Percentiles rank a stretch among this genome's conserved stretches.
phyloP scores from a whole-genome alignment of 2,329 filamentous ascomycete species.

The Diplocarpon mali region DNA sequence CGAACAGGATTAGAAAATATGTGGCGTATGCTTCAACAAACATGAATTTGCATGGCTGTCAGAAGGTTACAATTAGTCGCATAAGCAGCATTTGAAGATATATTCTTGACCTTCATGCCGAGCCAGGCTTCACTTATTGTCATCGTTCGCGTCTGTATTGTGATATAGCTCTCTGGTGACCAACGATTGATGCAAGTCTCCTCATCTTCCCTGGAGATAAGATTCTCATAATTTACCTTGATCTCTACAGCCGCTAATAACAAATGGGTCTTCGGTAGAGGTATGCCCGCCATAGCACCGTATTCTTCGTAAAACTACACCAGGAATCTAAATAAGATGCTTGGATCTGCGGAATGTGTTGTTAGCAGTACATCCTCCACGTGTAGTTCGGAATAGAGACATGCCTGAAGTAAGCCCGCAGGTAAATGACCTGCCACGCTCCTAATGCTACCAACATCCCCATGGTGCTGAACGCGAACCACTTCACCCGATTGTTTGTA shows the following conservation, averaged over 20 bases:
- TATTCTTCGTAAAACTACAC: background rate
- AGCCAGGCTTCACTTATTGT: too few species aligned
- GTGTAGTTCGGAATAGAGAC: constrained; percentile 14
- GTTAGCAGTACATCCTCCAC: constrained; percentile 7
- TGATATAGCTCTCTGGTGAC: too few species aligned
- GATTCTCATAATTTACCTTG: constrained; percentile 18
- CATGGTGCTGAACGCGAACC: constrained; percentile 93
- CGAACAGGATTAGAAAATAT: too few species aligned
- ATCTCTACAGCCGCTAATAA: constrained; percentile 20
- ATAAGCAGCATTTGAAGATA: too few species aligned
- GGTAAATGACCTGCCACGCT: constrained; percentile 94
- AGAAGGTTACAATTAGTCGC: too few species aligned
- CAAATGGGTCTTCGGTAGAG: constrained; percentile 16
- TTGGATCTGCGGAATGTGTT: constrained; percentile 40
- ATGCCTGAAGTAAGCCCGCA: constrained; percentile 90
- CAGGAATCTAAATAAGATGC: constrained; percentile 50
- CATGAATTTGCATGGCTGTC: too few species aligned
- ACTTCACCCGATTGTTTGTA: constrained; percentile 97
- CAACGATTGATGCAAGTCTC: too few species aligned
- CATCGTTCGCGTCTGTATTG: too few species aligned
- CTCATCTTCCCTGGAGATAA: too few species aligned
- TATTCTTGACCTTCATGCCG: too few species aligned
- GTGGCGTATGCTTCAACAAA: too few species aligned
- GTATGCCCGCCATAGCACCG: constrained; percentile 4
- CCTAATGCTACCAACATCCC: constrained; percentile 81